Evolutionary conservation across 2,329 filamentous ascomycete species (phyloP), one percentile per base, ranked within the genome.

Genomic region (Scorias spongiosa): DNA sequence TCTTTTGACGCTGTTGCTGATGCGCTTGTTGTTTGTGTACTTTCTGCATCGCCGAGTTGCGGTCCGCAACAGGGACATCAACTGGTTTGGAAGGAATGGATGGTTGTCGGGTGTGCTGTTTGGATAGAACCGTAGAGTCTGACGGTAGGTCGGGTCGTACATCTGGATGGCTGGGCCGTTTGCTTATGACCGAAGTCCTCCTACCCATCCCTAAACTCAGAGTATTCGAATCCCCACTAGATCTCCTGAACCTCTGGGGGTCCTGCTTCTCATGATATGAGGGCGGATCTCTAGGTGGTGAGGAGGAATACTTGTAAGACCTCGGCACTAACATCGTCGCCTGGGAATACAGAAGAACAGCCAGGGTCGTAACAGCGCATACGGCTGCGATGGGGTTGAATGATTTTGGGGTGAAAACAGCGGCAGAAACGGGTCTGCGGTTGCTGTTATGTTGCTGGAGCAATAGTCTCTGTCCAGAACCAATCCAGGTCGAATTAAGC

Each of bases 241-340:
- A 26, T 26, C 7, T 26, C 20, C 20, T 26, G 7, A 26, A 7
- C 20, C 20, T 26, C 20, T 26, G 20, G 3, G 20, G 20, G 20
- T 15, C 32, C 4, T 36, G 32, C 32, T 36, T 36, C 32, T 36
- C 32, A 15, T 36, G 12, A 36, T 12, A 36, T 12, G 32, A 36
- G 32, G 15, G 32, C 32, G 20, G 7, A 26, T 36, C 9, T 15
- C 15, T 42, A 39, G 46, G 55, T 39, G 61, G 55, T 42, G 65
- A 56, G 29, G 63, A 57, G 44, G 59, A 54, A 54, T 65, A 66
- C 44, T 61, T 60, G 54, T 63, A 69, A 46, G 64, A 64, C 51
- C 65, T 62, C 54, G 66, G 65, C 54, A 67, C 65, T 57, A 69
- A 63, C 64, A 68, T 68, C 32, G 11, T 36, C 32, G 15, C 15